These are phyloP conservation scores for Auriscalpium vulgare DNA, from an alignment of 768 basidiomycete species.

Conservation along the genomic window DNA sequence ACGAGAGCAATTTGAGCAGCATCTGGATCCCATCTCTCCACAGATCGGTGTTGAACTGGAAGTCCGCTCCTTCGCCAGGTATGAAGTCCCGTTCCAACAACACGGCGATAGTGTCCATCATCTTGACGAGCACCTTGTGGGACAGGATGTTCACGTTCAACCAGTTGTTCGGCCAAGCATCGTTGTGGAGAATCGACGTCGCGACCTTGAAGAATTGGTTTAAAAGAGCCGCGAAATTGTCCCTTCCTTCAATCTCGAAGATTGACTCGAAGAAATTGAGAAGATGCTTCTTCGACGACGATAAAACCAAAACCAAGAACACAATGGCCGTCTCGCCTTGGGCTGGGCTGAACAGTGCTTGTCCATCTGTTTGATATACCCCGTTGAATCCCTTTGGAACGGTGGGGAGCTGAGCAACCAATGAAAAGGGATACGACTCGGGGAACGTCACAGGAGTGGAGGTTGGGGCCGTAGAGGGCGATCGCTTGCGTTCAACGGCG, in stretches of 20 bases:
- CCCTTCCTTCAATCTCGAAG: slow-evolving; percentile 84
- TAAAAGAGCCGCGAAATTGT: slow-evolving; percentile 64
- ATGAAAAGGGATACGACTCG: slow-evolving; percentile 87
- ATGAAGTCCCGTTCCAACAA: slow-evolving; percentile 79
- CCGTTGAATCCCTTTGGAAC: slow-evolving; percentile 35
- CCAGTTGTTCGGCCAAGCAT: slow-evolving; percentile 88
- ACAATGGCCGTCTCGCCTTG: slow-evolving; percentile 84
- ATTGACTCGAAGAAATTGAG: slow-evolving; percentile 70
- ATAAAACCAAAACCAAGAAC: slow-evolving; percentile 70
- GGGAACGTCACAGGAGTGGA: slow-evolving; percentile 79
- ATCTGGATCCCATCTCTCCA: slow-evolving; percentile 82
- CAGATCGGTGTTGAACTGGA: slow-evolving; percentile 63
- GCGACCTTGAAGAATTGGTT: slow-evolving; percentile 76
- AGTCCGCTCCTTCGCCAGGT: slow-evolving; percentile 53
- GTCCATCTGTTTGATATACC: slow-evolving; percentile 34
- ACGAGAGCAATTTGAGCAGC: slow-evolving; percentile 78
- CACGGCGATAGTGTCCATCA: slow-evolving; percentile 74
- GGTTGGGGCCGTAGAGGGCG: slow-evolving; percentile 48
- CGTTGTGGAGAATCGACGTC: slow-evolving; percentile 73
- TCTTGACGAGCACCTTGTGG: slow-evolving; percentile 81
- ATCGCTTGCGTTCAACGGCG: slow-evolving; percentile 61
- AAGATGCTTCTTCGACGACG: slow-evolving; percentile 73
- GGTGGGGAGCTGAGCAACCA: slow-evolving; percentile 60
- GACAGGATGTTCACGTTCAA: slow-evolving; percentile 85
- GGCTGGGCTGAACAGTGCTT: slow-evolving; percentile 58